Percentiles rank a stretch among this genome's conserved stretches.
Conservation (phyloP, 1,284 basidiomycete genomes). For the Acaromyces ingoldii region DNA sequence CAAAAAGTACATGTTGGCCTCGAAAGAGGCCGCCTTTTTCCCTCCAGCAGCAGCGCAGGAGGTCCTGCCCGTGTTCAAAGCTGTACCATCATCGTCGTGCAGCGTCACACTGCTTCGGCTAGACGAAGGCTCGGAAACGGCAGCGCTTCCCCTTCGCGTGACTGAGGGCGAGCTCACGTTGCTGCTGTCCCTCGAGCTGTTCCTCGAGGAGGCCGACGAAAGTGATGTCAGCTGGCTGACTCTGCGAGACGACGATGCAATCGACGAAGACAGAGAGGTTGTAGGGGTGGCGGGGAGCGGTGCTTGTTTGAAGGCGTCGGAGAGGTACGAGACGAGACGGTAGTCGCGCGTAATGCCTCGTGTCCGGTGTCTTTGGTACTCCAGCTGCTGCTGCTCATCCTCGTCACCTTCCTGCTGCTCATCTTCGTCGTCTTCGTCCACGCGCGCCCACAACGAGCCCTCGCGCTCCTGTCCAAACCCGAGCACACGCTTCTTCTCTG, state of each 20-base stretch:
- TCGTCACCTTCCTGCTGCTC: slow-evolving; percentile 31
- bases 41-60: neutral
- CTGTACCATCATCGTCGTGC: neutral
- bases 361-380: slow-evolving; percentile 15
- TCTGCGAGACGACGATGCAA: neutral
- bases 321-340: slow-evolving; percentile 28
- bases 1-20: slow-evolving; percentile 37
- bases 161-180: neutral
- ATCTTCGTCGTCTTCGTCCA: slow-evolving; percentile 15
- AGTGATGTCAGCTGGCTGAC: too few species aligned
- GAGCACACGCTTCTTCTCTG: slow-evolving; percentile 4
- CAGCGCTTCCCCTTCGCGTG: neutral
- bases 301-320: slow-evolving; percentile 3
- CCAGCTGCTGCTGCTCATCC: slow-evolving; percentile 31
- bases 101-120: slow-evolving; percentile 11
- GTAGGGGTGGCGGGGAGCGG: too few species aligned
- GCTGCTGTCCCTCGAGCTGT: neutral
- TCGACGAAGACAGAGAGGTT: too few species aligned
- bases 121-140: slow-evolving; percentile 17
- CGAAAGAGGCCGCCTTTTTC: too few species aligned
- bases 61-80: neutral
- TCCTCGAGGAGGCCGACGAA: neutral
- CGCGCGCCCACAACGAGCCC: neutral
- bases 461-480: slow-evolving; percentile 25
- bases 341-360: slow-evolving; percentile 50